phyloP scores from a whole-genome alignment of 2,329 filamentous ascomycete species.

The Aspergillus sp. region DNA sequence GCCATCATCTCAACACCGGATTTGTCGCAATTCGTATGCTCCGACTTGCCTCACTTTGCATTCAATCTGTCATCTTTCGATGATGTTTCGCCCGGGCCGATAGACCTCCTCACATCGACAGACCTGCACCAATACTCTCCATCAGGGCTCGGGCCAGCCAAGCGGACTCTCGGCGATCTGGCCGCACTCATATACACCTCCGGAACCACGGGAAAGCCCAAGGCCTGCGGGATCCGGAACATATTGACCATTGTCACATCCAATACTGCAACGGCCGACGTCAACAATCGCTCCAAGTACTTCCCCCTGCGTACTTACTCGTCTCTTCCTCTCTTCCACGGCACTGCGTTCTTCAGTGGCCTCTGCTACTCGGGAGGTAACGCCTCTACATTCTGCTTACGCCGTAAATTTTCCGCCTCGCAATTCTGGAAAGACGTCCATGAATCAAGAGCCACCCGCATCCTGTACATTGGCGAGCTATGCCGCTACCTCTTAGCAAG shows the following conservation, averaged over 20 bases:
- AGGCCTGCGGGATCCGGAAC: slow-evolving; percentile 38
- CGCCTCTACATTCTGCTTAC: slow-evolving; percentile 36
- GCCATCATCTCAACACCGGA: slow-evolving; percentile 40
- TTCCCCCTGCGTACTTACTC: slow-evolving; percentile 41
- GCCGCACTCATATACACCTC: slow-evolving; percentile 41
- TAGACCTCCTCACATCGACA: slow-evolving; percentile 17
- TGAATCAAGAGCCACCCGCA: slow-evolving; percentile 35
- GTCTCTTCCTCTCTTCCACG: slow-evolving; percentile 43
- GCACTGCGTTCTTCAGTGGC: slow-evolving; percentile 41
- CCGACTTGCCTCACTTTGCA: slow-evolving; percentile 28
- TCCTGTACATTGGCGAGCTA: slow-evolving; percentile 43
- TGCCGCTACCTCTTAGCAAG: slow-evolving; percentile 42
- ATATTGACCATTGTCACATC: slow-evolving; percentile 31
- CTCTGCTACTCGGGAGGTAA: slow-evolving; percentile 35
- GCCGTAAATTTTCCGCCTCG: slow-evolving; percentile 40
- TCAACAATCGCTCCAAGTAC: slow-evolving; percentile 33
- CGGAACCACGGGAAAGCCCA: slow-evolving; percentile 42
- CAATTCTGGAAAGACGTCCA: slow-evolving; percentile 41
- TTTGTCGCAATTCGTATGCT: slow-evolving; percentile 28
- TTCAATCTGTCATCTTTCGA: slow-evolving; percentile 35
- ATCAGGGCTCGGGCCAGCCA: slow-evolving; percentile 19
- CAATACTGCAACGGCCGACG: slow-evolving; percentile 29
- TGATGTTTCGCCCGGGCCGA: slow-evolving; percentile 11
- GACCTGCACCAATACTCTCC: slow-evolving; percentile 21
- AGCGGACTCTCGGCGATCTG: slow-evolving; percentile 28